phyloP scores from a whole-genome alignment of 2,329 filamentous ascomycete genomes.

The Trichoderma atroviride region DNA sequence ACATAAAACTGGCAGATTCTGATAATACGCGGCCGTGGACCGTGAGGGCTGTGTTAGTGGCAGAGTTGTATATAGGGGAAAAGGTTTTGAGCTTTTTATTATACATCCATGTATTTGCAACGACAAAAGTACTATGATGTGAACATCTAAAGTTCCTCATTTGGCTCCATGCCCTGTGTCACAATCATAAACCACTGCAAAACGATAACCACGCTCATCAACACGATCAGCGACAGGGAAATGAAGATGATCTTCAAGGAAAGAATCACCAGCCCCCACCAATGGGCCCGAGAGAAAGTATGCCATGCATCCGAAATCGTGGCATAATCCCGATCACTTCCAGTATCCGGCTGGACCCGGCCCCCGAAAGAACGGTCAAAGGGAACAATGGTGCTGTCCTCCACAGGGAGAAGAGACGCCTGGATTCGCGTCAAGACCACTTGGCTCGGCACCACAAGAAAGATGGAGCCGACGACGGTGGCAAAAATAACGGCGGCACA shows the following conservation, averaged over 20 bases:
- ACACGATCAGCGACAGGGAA: constrained; percentile 46
- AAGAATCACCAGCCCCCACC: constrained; percentile 61
- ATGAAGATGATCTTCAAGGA: constrained; percentile 71
- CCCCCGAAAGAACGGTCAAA: constrained; percentile 87
- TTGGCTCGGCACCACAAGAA: constrained; percentile 73
- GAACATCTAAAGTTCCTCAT: neutral
- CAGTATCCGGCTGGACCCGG: constrained; percentile 69
- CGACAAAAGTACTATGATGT: too few relatives aligned
- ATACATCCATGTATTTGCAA: too few relatives aligned
- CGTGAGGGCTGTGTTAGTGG: too few relatives aligned
- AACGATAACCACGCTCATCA: neutral
- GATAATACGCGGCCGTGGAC: too few relatives aligned
- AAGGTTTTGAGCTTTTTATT: too few relatives aligned
- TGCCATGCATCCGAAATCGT: constrained; percentile 76
- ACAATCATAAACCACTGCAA: neutral
- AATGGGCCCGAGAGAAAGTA: constrained; percentile 72
- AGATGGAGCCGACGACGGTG: constrained; percentile 55
- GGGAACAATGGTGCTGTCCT: constrained; percentile 82
- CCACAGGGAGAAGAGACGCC: constrained; percentile 80
- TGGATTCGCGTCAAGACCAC: constrained; percentile 82
- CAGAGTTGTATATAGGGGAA: too few relatives aligned
- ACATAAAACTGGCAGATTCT: too few relatives aligned
- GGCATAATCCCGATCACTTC: constrained; percentile 72
- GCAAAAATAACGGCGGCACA: constrained; percentile 48
- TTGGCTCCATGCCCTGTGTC: neutral